Percentiles rank a stretch among this genome's conserved stretches.
phyloP scores from a whole-genome alignment of 106 monocot species.

The Dendrobium huoshanense region DNA sequence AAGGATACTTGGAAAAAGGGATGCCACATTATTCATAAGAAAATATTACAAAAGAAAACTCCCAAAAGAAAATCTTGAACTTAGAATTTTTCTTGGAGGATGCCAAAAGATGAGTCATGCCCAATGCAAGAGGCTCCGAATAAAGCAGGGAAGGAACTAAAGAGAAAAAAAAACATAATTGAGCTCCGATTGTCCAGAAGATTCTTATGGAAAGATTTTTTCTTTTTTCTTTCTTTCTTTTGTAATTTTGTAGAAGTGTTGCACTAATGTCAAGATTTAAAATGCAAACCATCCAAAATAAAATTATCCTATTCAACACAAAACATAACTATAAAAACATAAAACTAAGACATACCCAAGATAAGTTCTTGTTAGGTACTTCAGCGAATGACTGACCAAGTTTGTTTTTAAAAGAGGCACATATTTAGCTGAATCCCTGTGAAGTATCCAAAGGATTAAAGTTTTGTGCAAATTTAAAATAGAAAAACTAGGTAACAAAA shows the following conservation, averaged over 20 bases:
- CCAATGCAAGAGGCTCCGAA: too few relatives aligned
- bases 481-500: neutral
- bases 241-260: neutral
- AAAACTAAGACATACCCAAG: constrained; percentile 9
- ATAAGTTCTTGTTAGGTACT: constrained; percentile 22
- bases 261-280: neutral
- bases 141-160: too few relatives aligned
- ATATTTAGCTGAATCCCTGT: constrained; percentile 41
- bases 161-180: too few relatives aligned
- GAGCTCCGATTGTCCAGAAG: too few relatives aligned
- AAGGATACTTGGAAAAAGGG: too few relatives aligned
- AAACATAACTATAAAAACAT: neutral
- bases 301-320: neutral
- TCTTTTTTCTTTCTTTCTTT: too few relatives aligned
- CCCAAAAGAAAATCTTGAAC: too few relatives aligned
- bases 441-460: neutral
- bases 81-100: too few relatives aligned
- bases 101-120: too few relatives aligned
- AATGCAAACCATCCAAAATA: neutral
- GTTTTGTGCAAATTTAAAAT: neutral
- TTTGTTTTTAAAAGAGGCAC: constrained; percentile 32
- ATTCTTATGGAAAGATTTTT: too few relatives aligned
- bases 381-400: constrained; percentile 24
- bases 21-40: neutral
- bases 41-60: neutral